A percentile compares a stretch with the other conserved stretches of the same genome.
Evolutionary conservation across 345 rosid genomes (phyloP).

Genomic region (Camelina sativa): DNA sequence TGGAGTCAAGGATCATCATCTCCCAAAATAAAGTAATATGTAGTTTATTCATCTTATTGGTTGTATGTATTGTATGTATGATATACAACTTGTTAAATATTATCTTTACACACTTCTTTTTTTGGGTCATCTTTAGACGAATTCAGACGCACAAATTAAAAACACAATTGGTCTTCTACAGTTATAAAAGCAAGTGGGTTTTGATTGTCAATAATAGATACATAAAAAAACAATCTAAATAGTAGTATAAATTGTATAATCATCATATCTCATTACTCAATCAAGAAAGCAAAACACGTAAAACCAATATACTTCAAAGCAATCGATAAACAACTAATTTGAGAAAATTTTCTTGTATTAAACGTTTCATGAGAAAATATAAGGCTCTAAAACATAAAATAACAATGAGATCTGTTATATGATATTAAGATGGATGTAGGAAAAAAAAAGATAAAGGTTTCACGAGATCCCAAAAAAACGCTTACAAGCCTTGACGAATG

Average conservation of each 20-base stretch:
- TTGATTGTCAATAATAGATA: not conserved
- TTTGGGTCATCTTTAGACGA: not conserved
- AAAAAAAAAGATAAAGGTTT: conserved; percentile 10
- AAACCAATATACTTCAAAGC: not conserved
- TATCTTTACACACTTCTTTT: not conserved
- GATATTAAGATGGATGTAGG: not conserved
- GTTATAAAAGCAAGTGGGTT: not conserved
- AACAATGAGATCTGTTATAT: conserved; percentile 32
- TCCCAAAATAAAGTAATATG: conserved; percentile 16
- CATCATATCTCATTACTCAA: not conserved
- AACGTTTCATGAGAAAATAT: conserved; percentile 22
- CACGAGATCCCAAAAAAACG: conserved; percentile 64
- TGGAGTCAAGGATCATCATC: conserved; percentile 26
- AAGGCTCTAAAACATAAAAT: not conserved
- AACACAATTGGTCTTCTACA: not conserved
- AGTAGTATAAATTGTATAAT: not conserved
- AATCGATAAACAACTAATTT: not conserved
- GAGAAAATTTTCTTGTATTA: conserved; percentile 1
- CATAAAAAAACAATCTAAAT: not conserved
- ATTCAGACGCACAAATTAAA: not conserved
- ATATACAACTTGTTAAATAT: not conserved
- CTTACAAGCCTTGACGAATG: conserved; percentile 80
- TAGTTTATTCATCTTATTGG: conserved; percentile 14
- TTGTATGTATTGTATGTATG: not conserved
- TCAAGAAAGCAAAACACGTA: conserved; percentile 6